Percentiles rank a stretch among this genome's conserved stretches.
Conservation (phyloP, 2,329 filamentous ascomycete genomes). For the Phyllosticta ampelicida region DNA sequence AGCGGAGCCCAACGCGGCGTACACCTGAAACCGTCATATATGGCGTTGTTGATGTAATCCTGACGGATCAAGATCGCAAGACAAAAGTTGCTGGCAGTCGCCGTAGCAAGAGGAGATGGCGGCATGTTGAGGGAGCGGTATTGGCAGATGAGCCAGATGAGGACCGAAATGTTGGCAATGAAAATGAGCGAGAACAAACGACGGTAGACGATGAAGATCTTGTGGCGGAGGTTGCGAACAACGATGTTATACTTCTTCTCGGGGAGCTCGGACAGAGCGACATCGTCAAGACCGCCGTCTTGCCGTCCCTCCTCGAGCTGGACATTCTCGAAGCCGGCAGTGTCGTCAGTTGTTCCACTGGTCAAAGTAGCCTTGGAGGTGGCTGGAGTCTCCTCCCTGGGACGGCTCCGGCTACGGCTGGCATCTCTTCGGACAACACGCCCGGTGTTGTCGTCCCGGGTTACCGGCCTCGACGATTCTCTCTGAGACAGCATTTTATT, state of each 20-base stretch:
- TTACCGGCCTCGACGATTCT: neutral
- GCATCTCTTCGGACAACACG: neutral
- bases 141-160: constrained; percentile 13
- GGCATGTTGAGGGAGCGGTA: constrained; percentile 10
- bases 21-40: constrained; percentile 22
- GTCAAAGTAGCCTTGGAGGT: neutral
- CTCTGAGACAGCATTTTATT: neutral
- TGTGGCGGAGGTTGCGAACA: constrained; percentile 12
- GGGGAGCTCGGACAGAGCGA: neutral
- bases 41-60: constrained; percentile 22
- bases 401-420: neutral
- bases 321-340: neutral
- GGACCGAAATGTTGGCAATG: constrained; percentile 26
- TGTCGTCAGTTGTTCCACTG: neutral
- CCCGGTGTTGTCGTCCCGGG: neutral
- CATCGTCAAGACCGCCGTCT: neutral
- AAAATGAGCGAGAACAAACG: constrained; percentile 34
- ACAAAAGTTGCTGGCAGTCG: constrained; percentile 25
- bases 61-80: constrained; percentile 22
- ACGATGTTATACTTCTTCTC: constrained; percentile 12
- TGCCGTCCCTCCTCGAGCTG: neutral
- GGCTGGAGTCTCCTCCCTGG: neutral
- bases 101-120: constrained; percentile 16
- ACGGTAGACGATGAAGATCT: constrained; percentile 24
- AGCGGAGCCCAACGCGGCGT: constrained; percentile 20